Conservation (phyloP, 768 basidiomycete species). For the Pseudohyphozyma bogoriensis region DNA sequence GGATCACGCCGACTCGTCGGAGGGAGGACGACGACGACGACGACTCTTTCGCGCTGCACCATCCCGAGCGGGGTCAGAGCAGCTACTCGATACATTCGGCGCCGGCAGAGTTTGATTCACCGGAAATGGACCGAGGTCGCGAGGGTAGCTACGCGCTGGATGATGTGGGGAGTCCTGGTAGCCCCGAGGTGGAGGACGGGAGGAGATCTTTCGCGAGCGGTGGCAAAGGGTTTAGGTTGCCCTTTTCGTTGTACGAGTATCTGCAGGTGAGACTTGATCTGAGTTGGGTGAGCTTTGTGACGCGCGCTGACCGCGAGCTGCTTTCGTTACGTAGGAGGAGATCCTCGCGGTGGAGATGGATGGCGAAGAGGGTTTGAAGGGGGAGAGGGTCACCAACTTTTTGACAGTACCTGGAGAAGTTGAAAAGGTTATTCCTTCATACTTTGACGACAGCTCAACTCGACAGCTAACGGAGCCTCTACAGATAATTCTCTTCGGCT, state of each 20-base stretch:
- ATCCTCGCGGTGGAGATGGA: constrained; percentile 86
- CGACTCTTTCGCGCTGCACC: neutral
- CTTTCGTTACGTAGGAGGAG: constrained; percentile 53
- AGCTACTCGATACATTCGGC: neutral
- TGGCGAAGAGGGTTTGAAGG: constrained; percentile 83
- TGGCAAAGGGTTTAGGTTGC: neutral
- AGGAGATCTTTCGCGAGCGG: too few relatives aligned
- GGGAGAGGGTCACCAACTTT: constrained; percentile 95
- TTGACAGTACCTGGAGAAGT: constrained; percentile 81
- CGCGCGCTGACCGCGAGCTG: neutral
- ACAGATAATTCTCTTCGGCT: constrained; percentile 84
- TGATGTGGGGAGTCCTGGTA: too few relatives aligned
- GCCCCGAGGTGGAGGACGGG: too few relatives aligned
- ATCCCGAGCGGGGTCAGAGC: neutral
- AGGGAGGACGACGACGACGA: neutral
- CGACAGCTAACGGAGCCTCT: neutral
- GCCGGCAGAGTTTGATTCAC: neutral
- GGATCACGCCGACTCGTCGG: neutral
- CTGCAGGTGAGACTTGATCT: neutral
- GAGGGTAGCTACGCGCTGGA: too few relatives aligned
- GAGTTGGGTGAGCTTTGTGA: neutral
- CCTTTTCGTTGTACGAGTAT: neutral
- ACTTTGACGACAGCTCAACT: too few relatives aligned
- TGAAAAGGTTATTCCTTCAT: constrained; percentile 63
- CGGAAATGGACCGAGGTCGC: neutral